Evolutionary conservation across 176 grass and related monocot genomes (phyloP), one percentile per base, ranked within the genome.

Genomic region (Ampelocalamus luodianensis): DNA sequence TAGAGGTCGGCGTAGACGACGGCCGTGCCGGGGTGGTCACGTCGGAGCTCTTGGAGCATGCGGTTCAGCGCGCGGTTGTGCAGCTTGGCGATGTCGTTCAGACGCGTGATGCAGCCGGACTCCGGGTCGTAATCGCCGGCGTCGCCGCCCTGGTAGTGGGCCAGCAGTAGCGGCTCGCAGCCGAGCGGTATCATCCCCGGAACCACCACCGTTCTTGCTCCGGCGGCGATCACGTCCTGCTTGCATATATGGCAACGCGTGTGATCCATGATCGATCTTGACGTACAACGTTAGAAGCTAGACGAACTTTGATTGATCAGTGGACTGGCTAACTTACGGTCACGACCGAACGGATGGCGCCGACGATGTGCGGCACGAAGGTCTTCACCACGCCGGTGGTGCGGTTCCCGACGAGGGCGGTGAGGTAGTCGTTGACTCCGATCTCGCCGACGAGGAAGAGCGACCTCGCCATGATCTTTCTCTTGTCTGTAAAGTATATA

Each of bases 1-100:
- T 94, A 97, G 73, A 91, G 79, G 68, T 97, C 87, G 11, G 71
- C 90, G 36, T 94, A 97, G 22, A 84, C 58, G 84, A 97, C 56
- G 77, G 74, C 45, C 37, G 56, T 27, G n/a, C 36, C 34, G 0
- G 84, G 88, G 79, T 93, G 76, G 15, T 23, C 50, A 20, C 42
- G 39, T 5, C 82, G 79, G 18, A 84, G 92, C 17, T 32, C 68
- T 2, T 2, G 7, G 11, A 97, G 22, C 49, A 78, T 63, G 24
- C 8, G 5, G 26, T 53, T 36, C 14, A 97, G 87, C 6, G 55
- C 83, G 14, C 75, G 80, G 70, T 94, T 94, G 88, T 97, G 95
- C 46, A 75, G 46, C 65, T 74, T 44, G 10, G 90, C 55, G 53
- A 97, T 90, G 1, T 32, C 79, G 65, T 97, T 94, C 20, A 87